Evolutionary conservation across 1,284 basidiomycete species (phyloP).

Genomic region (Phenoliferia sp.): DNA sequence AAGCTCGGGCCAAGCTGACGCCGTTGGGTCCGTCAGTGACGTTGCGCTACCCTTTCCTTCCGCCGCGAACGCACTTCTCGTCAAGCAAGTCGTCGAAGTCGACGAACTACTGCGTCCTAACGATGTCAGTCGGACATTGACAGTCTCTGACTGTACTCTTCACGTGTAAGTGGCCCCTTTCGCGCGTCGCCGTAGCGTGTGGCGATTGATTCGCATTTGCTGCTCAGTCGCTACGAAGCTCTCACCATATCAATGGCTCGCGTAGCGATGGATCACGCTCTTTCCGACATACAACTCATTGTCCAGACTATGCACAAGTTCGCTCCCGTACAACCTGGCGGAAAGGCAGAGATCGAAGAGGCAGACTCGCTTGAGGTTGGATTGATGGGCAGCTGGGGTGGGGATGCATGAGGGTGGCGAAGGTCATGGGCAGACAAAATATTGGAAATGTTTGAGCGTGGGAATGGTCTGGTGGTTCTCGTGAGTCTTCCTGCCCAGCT

Average conservation of each 20-base stretch:
- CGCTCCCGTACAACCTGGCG: constrained; percentile 15
- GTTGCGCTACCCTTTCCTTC: constrained; percentile 32
- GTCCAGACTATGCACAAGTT: constrained; percentile 37
- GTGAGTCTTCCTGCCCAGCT: too few relatives aligned
- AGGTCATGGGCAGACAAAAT: not conserved
- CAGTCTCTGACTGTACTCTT: constrained; percentile 8
- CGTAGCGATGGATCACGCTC: constrained; percentile 50
- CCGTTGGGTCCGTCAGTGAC: constrained; percentile 6
- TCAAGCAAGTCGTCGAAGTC: constrained; percentile 30
- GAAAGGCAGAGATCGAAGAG: not conserved
- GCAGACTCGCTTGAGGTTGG: constrained; percentile 23
- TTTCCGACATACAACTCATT: constrained; percentile 54
- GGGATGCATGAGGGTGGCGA: not conserved
- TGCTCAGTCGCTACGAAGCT: constrained; percentile 25
- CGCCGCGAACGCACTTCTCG: constrained; percentile 21
- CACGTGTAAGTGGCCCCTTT: constrained; percentile 12
- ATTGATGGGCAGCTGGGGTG: constrained; percentile 26
- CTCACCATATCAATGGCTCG: constrained; percentile 35
- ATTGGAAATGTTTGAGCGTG: not conserved
- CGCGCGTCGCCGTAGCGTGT: not conserved
- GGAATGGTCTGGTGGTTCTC: not conserved
- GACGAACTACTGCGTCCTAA: constrained; percentile 24
- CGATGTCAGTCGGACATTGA: constrained; percentile 19
- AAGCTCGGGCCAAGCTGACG: not conserved
- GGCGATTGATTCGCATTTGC: not conserved